phyloP scores from a whole-genome alignment of 345 rosid genomes.

The Turritis glabra region DNA sequence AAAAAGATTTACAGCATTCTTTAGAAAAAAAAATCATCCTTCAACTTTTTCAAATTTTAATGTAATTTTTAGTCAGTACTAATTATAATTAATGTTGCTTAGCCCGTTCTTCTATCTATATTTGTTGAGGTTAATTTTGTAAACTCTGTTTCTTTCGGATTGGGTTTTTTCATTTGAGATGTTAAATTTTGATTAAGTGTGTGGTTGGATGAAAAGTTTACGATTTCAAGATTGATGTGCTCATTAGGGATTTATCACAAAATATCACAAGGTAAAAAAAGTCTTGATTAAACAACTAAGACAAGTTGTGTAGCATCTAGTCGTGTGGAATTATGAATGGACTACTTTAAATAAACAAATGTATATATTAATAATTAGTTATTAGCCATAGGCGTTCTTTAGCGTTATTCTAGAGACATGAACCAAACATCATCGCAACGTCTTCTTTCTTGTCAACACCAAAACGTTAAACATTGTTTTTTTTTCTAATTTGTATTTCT shows the following conservation, averaged over 20 bases:
- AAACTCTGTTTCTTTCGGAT: too few relatives aligned
- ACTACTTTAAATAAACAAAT: neutral
- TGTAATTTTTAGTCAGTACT: too few relatives aligned
- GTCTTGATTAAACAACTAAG: neutral
- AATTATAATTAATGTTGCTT: too few relatives aligned
- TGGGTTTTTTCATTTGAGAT: too few relatives aligned
- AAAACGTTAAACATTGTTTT: neutral
- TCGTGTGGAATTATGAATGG: slow-evolving; percentile 15
- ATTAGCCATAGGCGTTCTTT: slow-evolving; percentile 17
- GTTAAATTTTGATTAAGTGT: too few relatives aligned
- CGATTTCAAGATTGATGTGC: neutral
- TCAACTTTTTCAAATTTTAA: too few relatives aligned
- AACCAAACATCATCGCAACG: slow-evolving; percentile 24
- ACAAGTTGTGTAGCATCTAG: slow-evolving; percentile 10
- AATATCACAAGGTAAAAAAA: neutral
- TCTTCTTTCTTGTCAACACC: neutral
- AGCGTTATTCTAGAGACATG: slow-evolving; percentile 32
- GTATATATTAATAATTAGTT: neutral
- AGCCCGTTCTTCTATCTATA: too few relatives aligned
- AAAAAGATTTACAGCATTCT: too few relatives aligned
- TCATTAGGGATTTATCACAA: neutral
- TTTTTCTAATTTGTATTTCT: neutral
- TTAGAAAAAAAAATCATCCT: too few relatives aligned
- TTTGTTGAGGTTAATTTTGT: too few relatives aligned
- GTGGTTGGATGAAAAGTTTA: neutral